Evolutionary conservation across 169 alveolate species (phyloP).

Genomic region (Eimeria falciformis): DNA sequence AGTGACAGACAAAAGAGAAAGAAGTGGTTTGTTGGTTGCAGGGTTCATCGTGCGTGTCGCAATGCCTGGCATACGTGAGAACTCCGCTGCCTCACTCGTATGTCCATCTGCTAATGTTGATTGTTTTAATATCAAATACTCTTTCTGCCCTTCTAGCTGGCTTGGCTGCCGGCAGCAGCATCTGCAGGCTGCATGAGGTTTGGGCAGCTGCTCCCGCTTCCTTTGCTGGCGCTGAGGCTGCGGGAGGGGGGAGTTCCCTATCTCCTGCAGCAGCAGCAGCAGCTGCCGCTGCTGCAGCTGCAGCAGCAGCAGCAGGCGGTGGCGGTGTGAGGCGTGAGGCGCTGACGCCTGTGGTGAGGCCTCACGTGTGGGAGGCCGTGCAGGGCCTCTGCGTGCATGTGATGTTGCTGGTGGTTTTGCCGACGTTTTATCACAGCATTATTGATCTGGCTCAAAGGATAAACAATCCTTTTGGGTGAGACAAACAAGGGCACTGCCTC

Average conservation of each 20-base stretch:
- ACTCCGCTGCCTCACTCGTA: constrained; percentile 73
- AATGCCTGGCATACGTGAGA: constrained; percentile 73
- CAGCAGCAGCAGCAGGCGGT: constrained; percentile 46
- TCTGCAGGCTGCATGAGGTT: constrained; percentile 58
- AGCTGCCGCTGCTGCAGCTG: constrained; percentile 29
- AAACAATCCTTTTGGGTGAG: constrained; percentile 72
- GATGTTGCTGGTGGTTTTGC: constrained; percentile 62
- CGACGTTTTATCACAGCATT: constrained; percentile 72
- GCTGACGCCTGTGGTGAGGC: constrained; percentile 47
- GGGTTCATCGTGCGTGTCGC: constrained; percentile 69
- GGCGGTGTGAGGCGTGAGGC: neutral
- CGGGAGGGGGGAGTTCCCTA: neutral
- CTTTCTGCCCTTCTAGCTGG: constrained; percentile 36
- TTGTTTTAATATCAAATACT: constrained; percentile 23
- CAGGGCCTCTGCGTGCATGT: constrained; percentile 68
- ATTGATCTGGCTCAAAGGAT: constrained; percentile 59
- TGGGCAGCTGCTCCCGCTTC: constrained; percentile 37
- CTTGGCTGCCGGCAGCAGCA: constrained; percentile 22
- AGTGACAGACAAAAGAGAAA: neutral
- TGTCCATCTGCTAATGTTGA: constrained; percentile 46
- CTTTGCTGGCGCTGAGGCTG: neutral
- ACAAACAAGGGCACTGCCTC: no score
- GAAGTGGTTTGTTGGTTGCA: neutral
- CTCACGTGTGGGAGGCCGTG: constrained; percentile 65
- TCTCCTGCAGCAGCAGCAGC: neutral